A percentile compares a stretch with the other conserved stretches of the same genome.
Evolutionary conservation across 176 grass and related monocot species (phyloP).

Genomic region (Aechmea fasciata): DNA sequence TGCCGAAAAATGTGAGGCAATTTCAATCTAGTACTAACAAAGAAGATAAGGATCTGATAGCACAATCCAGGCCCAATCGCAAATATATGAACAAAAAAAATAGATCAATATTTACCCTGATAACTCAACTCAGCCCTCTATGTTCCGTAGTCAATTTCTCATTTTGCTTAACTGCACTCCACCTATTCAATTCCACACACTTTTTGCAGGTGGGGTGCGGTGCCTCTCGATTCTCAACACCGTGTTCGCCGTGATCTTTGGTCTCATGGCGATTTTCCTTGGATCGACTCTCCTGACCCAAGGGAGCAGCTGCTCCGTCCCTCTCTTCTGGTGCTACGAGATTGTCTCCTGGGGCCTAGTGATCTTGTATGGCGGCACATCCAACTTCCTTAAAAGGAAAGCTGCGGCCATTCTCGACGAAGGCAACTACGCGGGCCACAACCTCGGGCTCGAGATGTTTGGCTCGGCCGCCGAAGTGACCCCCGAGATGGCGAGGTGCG

Average conservation of each 20-base stretch:
- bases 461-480: slow-evolving; percentile 44
- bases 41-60: too few relatives aligned
- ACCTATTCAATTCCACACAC: neutral
- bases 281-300: slow-evolving; percentile 71
- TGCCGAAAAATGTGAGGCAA: too few relatives aligned
- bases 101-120: too few relatives aligned
- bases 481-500: slow-evolving; percentile 57
- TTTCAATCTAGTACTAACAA: too few relatives aligned
- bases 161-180: neutral
- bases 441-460: slow-evolving; percentile 77
- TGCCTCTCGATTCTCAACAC: slow-evolving; percentile 78
- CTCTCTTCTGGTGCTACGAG: slow-evolving; percentile 96
- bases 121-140: too few relatives aligned
- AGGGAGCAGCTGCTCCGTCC: slow-evolving; percentile 71
- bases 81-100: too few relatives aligned
- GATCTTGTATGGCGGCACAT: slow-evolving; percentile 67
- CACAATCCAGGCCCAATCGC: too few relatives aligned
- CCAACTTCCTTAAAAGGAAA: slow-evolving; percentile 77
- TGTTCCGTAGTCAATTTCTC: neutral
- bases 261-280: slow-evolving; percentile 81
- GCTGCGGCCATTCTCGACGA: slow-evolving; percentile 61
- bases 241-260: slow-evolving; percentile 56
- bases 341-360: slow-evolving; percentile 79
- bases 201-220: slow-evolving; percentile 66
- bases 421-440: slow-evolving; percentile 46